A percentile compares a stretch with the other conserved stretches of the same genome.
Conservation (phyloP, 805 yeast species). For the Deakozyma indianensis region DNA sequence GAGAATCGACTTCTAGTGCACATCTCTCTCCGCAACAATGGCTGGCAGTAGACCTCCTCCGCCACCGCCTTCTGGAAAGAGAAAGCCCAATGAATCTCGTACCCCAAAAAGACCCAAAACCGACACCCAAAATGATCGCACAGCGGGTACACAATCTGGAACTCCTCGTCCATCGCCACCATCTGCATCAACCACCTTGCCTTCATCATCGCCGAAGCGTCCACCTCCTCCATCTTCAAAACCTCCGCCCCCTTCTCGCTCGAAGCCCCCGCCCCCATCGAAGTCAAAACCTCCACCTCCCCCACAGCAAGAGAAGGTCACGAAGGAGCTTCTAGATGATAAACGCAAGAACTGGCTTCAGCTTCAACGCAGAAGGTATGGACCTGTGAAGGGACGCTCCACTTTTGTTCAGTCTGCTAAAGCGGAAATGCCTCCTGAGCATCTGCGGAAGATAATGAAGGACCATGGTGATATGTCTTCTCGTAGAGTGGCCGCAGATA, state of each 20-base stretch:
- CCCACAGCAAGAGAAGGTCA: neutral
- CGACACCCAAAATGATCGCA: too few species aligned
- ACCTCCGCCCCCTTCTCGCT: neutral
- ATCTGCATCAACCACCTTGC: neutral
- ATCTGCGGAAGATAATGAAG: slow-evolving; percentile 65
- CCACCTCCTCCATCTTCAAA: neutral
- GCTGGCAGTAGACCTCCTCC: slow-evolving; percentile 1
- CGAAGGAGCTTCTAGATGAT: neutral
- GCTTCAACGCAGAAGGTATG: neutral
- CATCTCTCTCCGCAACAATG: too few species aligned
- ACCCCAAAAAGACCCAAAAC: neutral
- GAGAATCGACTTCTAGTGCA: too few species aligned
- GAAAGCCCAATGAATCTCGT: neutral
- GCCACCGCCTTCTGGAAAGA: neutral
- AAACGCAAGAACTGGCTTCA: neutral
- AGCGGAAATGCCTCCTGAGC: slow-evolving; percentile 71
- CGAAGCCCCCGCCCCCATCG: neutral
- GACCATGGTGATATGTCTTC: slow-evolving; percentile 81
- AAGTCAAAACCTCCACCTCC: neutral
- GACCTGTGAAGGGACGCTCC: neutral
- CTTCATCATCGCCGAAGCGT: neutral
- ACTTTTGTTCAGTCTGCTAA: neutral
- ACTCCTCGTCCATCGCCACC: neutral
- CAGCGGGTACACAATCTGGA: too few species aligned
- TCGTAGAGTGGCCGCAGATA: slow-evolving; percentile 65